Base-by-base conservation (phyloP, 371 early-diverging fungal species). In the Entomophthora muscae region DNA sequence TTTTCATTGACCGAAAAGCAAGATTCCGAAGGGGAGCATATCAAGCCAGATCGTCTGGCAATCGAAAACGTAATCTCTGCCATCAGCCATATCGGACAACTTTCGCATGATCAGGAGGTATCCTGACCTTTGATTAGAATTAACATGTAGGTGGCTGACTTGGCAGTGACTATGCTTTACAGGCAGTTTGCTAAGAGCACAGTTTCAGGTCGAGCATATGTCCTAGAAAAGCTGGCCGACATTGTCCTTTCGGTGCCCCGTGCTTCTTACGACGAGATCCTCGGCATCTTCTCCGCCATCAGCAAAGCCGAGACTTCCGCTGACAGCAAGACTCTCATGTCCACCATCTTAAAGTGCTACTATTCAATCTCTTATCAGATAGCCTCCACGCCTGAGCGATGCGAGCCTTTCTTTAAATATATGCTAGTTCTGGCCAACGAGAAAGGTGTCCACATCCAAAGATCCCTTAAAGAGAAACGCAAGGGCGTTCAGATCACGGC, bases 361-460 rank as follows among this genome's bases (percentile, higher is more conserved):
- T 60, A 73, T 32, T 56, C 65, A 3, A 70, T 89, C 32, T 83
- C 88, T 0, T 64, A 70, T 42, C 74, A 74, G 12, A n/a, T n/a
- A n/a, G n/a, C n/a, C n/a, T 51, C 65, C 1, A 73, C 77, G 1
- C 78, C 78, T 1, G 85, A 81, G 61, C 73, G 75, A 32, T 82
- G 84, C 52, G 74, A 75, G 1, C 66, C 71, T 0, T 84, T 82
- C 63, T 70, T 88, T 63, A 66, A 64, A 32, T 78, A 73, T 31
- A 68, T 83, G 12, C 70, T 89, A 56, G 72, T 72, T 26, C 69
- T 83, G 23, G 84, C 86, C 69, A 78, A 85, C 21, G 88, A 87
- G 21, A 84, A 82, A 59, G 85, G 83, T n/a, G 81, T 83, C 17
- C 78, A 76, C 0, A 75, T 82, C 24, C 83, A 84, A 63, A 70